A percentile compares a stretch with the other conserved stretches of the same genome.
Evolutionary conservation across 2,329 filamentous ascomycete species (phyloP).

Genomic region (Pseudogymnoascus sp.): DNA sequence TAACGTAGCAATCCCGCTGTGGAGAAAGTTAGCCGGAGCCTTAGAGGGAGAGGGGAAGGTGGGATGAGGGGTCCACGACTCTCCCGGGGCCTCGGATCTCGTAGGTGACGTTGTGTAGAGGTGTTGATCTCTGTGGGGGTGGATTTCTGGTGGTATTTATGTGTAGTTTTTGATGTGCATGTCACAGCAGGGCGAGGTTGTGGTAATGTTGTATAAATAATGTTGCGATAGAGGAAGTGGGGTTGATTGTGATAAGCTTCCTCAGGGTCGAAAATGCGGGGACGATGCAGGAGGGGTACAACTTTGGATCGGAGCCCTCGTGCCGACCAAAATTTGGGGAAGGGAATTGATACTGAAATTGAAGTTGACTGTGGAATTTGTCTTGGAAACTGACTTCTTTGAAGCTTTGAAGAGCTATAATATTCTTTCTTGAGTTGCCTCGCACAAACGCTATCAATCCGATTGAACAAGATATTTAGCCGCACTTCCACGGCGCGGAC

Average conservation of each 20-base stretch:
- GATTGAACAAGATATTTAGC: no score
- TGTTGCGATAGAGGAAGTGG: not conserved
- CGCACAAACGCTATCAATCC: no score
- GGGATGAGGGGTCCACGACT: not conserved
- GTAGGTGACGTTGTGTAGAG: not conserved
- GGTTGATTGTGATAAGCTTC: not conserved
- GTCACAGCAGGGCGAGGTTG: not conserved
- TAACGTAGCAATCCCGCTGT: not conserved
- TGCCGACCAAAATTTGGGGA: not conserved
- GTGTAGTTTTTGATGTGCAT: not conserved
- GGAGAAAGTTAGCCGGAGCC: not conserved
- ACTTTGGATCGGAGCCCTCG: not conserved
- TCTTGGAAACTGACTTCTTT: not conserved
- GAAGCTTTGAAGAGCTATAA: not conserved
- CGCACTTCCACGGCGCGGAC: no score
- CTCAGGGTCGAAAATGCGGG: not conserved
- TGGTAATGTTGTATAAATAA: not conserved
- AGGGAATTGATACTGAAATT: not conserved
- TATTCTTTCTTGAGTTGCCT: not conserved
- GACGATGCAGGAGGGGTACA: not conserved
- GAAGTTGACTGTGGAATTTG: not conserved
- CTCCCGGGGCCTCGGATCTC: not conserved
- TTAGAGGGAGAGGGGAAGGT: not conserved
- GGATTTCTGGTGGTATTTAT: not conserved
- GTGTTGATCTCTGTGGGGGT: not conserved